Evolutionary conservation across 2,329 filamentous ascomycete species (phyloP), one percentile per base, ranked within the genome.

Genomic region (Sphaerulina vaccinii): DNA sequence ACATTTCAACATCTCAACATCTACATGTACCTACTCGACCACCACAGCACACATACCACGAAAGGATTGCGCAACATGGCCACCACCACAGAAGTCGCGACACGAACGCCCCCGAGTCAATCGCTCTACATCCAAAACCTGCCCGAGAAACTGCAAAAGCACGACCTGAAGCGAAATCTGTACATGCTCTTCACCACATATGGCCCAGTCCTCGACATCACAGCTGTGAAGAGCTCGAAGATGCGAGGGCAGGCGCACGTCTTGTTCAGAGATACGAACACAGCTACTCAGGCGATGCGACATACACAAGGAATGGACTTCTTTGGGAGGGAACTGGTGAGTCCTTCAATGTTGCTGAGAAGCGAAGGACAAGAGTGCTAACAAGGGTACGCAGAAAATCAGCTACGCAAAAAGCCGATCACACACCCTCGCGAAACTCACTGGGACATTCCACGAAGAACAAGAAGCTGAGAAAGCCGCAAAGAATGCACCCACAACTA

Each of bases 241-340:
- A 96, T 97, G 91, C 86, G 93, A 43, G 93, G 93, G 2, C 93
- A 99, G 73, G 93, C 93, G 56, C 93, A 97, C 66, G 77, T 99
- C 55, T 87, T 93, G 11, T 97, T 90, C 70, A 83, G 88, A 52
- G 92, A 99, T 69, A 78, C 92, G 27, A 87, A 96, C 61, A 84
- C 89, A n/a, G 90, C 90, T 45, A 96, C 91, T 19, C 90, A 96
- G 68, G 93, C 93, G 1, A 89, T 99, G 89, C 80, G 92, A 59
- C 84, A 88, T 9, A 75, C 96, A 41, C 87, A 97, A 62, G 90
- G 88, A 2, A 88, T 90, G 65, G 82, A 87, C 2, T 90, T 99
- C 60, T 86, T 95, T 58, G 93, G 91, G 13, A 84, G 83, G 59
- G 81, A 90, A 59, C 84, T 99, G 78, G 92, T 96, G 70, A 57